Base-by-base conservation (phyloP, 2,329 filamentous ascomycete genomes). In the Thyridium curvatum region DNA sequence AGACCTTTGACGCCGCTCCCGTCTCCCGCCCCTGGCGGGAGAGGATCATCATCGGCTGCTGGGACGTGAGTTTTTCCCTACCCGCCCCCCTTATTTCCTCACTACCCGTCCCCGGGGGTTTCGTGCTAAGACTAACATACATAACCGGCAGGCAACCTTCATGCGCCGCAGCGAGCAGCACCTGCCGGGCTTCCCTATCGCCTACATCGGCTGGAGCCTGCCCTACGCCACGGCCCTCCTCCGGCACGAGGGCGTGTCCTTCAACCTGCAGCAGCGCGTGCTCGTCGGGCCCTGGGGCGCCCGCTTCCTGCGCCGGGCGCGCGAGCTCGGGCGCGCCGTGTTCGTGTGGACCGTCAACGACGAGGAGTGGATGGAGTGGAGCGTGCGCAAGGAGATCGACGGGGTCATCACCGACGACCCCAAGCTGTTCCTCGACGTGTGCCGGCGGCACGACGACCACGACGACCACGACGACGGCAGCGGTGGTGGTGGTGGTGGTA, bases 341-440 rank as follows among this genome's bases (percentile, higher is more conserved):
- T 82, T 84, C 51, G 74, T 79, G 1, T 97, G 91, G 91, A 96
- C 90, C 0, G 85, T 95, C 37, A 95, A 97, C 56, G 74, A 84
- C 12, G 74, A 77, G 45, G 68, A 71, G 36, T 76, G 79, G 61
- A 96, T 97, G 90, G 74, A 79, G 50, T 95, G 88, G 87, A 74
- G 79, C 46, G 77, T 94, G 28, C 61, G 69, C 18, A 64, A 74
- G 32, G 51, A 50, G 18, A 65, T 94, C 1, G 86, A 94, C 50
- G 90, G 86, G 1, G 83, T 95, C 4, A 81, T 95, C 38, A 94
- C 89, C 0, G 90, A 96, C 54, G 81, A 95, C 49, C 86, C 86
- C 1, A 74, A 74, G 54, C 60, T 74, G 47, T 91, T 81, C 52
- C 55, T 80, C 17, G 72, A 82, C 33, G 71, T 87, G 2, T 78